Evolutionary conservation across 768 basidiomycete genomes (phyloP), one percentile per base, ranked within the genome.

Genomic region (Podaxis pistillaris): DNA sequence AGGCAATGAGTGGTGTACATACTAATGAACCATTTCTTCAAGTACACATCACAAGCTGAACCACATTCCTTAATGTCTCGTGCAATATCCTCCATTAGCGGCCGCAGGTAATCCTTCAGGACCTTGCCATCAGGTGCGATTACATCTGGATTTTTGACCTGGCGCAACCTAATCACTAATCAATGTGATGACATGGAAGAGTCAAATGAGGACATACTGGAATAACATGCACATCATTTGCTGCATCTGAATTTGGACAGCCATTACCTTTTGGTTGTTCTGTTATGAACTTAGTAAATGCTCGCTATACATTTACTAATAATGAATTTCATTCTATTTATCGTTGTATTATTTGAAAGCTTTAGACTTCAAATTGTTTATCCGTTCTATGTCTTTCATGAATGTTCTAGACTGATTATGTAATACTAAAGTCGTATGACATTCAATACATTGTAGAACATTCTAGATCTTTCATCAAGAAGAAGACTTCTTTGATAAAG

Each of bases 231-330:
- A 59, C 77, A 85, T 81, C 74, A 81, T 76, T 49, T 83, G 75
- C 62, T 74, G 76, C 82, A 85, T 85, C 64, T 82, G 78, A 4
- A 79, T 59, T 53, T 80, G 79, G 5, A 86, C 71, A 2, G 75
- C 71, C 1, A 78, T 61, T 4, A 84, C 75, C 63, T 82, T 83
- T 60, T 75, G 77, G 60, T 85, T 80, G 58, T 86, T 86, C 24
- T 83, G n/a, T n/a, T n/a, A n/a, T n/a, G n/a, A n/a, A n/a, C n/a
- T n/a, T n/a, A n/a, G n/a, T n/a, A n/a, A n/a, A n/a, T n/a, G n/a
- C n/a, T n/a, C n/a, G n/a, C n/a, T n/a, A n/a, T n/a, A n/a, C n/a
- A n/a, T n/a, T n/a, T n/a, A n/a, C n/a, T n/a, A n/a, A n/a, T n/a
- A n/a, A n/a, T n/a, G n/a, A n/a, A n/a, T n/a, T n/a, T n/a, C n/a